phyloP scores from a whole-genome alignment of 2,329 filamentous ascomycete species.

The Dryadomyces quercus-mongolicae region DNA sequence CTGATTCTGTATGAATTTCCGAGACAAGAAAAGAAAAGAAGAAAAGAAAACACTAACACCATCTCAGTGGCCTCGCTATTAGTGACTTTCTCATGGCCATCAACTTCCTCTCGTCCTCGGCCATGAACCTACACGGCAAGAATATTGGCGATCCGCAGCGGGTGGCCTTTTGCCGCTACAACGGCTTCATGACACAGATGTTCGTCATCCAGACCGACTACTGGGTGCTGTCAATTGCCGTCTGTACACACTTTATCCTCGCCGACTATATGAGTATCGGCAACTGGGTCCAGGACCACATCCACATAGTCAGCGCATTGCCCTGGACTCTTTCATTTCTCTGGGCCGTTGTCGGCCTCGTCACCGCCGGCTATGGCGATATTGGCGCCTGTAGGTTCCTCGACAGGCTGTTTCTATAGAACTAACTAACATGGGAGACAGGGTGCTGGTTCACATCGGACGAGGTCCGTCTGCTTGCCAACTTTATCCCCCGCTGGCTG shows the following conservation, averaged over 20 bases:
- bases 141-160: neutral
- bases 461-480: neutral
- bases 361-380: neutral
- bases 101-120: neutral
- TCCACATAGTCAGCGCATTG: neutral
- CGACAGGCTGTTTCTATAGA: neutral
- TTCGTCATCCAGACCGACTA: slow-evolving; percentile 2
- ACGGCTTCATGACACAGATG: neutral
- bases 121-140: neutral
- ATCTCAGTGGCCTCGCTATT: neutral
- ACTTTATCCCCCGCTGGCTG: neutral
- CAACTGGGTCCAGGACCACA: neutral
- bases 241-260: neutral
- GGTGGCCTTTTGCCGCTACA: neutral
- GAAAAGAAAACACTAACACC: neutral
- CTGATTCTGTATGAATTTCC: neutral
- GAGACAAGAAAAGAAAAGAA: neutral
- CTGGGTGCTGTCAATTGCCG: neutral
- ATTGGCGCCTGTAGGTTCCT: neutral
- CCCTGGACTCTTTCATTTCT: neutral
- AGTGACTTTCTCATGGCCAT: slow-evolving; percentile 1
- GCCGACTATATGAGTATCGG: neutral
- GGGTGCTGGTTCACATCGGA: slow-evolving; percentile 3
- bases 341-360: neutral
- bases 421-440: neutral